phyloP scores from a whole-genome alignment of 2,329 filamentous ascomycete species.

The Talaromyces pinophilus region DNA sequence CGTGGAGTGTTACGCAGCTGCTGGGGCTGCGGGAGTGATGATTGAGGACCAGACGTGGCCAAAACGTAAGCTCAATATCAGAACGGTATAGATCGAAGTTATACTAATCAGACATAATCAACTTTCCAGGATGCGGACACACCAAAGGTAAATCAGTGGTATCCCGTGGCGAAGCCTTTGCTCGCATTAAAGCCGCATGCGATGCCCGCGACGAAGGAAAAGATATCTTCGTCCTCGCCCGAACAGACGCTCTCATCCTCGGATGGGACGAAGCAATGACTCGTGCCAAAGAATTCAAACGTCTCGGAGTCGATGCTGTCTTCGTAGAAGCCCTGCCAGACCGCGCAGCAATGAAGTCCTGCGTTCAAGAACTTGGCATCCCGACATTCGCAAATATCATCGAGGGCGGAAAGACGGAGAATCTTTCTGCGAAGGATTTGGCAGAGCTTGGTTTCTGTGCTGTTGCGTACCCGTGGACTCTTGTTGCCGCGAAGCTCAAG shows the following conservation, averaged over 20 bases:
- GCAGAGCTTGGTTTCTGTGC: constrained; percentile 41
- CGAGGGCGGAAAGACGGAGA: constrained; percentile 45
- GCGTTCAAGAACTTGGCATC: constrained; percentile 39
- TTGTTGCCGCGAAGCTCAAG: constrained; percentile 23
- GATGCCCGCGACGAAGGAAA: constrained; percentile 31
- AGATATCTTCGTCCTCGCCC: constrained; percentile 39
- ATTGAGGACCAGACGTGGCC: constrained; percentile 56
- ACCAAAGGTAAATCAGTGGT: constrained; percentile 40
- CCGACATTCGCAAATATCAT: constrained; percentile 50
- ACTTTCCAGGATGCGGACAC: constrained; percentile 42
- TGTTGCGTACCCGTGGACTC: constrained; percentile 23
- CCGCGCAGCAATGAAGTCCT: constrained; percentile 39
- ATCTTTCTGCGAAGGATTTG: constrained; percentile 41
- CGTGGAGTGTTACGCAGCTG: constrained; percentile 43
- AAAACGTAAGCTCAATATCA: constrained; percentile 36
- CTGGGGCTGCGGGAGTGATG: constrained; percentile 54
- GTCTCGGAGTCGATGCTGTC: constrained; percentile 45
- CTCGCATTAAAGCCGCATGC: constrained; percentile 32
- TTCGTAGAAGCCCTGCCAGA: constrained; percentile 47
- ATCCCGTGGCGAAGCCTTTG: constrained; percentile 27
- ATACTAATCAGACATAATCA: not conserved
- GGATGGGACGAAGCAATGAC: constrained; percentile 42
- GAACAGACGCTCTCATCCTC: constrained; percentile 33
- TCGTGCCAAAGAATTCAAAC: constrained; percentile 42
- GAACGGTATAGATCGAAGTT: not conserved